Evolutionary conservation across 2,329 filamentous ascomycete species (phyloP).

Genomic region (Thermoascus crustaceus): DNA sequence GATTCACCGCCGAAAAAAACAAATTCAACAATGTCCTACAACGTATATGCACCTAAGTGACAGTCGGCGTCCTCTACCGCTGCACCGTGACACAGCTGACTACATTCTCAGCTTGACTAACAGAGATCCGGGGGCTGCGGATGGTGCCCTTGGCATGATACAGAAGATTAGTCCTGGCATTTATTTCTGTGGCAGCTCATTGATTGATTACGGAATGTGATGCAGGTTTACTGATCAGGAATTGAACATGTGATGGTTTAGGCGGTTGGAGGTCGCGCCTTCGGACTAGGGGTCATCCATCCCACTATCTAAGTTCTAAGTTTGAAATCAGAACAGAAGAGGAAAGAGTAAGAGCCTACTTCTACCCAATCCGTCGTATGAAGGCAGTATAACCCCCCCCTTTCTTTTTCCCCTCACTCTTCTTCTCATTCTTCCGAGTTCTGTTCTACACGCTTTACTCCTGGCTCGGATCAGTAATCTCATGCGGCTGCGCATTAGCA

Average conservation of each 20-base stretch:
- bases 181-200: not conserved
- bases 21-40: slow-evolving; percentile 7
- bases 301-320: no score
- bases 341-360: no score
- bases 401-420: no score
- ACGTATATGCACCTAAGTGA: slow-evolving; percentile 4
- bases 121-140: slow-evolving; percentile 7
- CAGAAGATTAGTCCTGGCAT: slow-evolving; percentile 3
- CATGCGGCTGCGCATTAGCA: no score
- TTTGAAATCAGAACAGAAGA: no score
- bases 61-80: not conserved
- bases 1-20: not conserved
- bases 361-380: no score
- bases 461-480: no score
- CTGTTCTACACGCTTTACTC: no score
- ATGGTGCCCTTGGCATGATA: slow-evolving; percentile 2
- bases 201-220: slow-evolving; percentile 1
- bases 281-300: no score
- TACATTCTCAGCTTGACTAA: slow-evolving; percentile 6
- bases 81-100: slow-evolving; percentile 19
- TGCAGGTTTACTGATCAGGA: slow-evolving; percentile 5
- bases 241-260: slow-evolving; percentile 4
- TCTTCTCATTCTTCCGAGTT: no score
- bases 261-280: no score
- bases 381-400: no score